These are phyloP conservation scores for Obba rivulosa DNA, from an alignment of 768 basidiomycete species.

Conservation along the genomic window DNA sequence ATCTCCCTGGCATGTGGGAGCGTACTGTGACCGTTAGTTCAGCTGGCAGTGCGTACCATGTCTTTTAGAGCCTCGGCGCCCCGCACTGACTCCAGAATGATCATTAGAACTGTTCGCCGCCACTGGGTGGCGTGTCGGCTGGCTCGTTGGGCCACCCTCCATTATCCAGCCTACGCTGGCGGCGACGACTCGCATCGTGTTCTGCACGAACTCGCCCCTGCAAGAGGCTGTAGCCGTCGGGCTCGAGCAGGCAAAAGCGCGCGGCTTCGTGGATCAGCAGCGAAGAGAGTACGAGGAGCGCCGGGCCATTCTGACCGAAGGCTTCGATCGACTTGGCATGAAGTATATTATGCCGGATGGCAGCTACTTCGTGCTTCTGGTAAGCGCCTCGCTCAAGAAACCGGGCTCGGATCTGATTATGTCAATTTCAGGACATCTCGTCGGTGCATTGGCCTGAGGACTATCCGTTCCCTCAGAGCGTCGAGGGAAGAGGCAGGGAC, in stretches of 20 bases:
- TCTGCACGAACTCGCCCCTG: constrained; percentile 90
- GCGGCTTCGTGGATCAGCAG: constrained; percentile 76
- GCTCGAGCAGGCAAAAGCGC: constrained; percentile 70
- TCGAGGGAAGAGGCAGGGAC: constrained; percentile 78
- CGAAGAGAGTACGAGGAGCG: constrained; percentile 74
- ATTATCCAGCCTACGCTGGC: constrained; percentile 86
- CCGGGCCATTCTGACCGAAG: constrained; percentile 63
- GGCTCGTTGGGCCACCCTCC: constrained; percentile 83
- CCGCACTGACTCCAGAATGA: neutral
- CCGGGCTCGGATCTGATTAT: neutral
- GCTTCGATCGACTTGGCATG: constrained; percentile 80
- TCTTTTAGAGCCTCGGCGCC: neutral
- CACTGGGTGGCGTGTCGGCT: constrained; percentile 97
- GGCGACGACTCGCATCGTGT: constrained; percentile 90
- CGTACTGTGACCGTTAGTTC: constrained; percentile 94
- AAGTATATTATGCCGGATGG: constrained; percentile 88
- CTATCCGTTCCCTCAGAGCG: constrained; percentile 73
- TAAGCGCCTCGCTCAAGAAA: constrained; percentile 28
- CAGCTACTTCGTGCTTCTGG: constrained; percentile 85
- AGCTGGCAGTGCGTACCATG: constrained; percentile 68
- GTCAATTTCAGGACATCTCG: constrained; percentile 61
- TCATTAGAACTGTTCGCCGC: constrained; percentile 86
- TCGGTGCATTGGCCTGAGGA: constrained; percentile 73
- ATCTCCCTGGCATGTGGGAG: constrained; percentile 97
- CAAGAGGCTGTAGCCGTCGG: constrained; percentile 94